Evolutionary conservation across 768 basidiomycete genomes (phyloP), one percentile per base, ranked within the genome.

Genomic region (Hygrophoropsis aurantiaca): DNA sequence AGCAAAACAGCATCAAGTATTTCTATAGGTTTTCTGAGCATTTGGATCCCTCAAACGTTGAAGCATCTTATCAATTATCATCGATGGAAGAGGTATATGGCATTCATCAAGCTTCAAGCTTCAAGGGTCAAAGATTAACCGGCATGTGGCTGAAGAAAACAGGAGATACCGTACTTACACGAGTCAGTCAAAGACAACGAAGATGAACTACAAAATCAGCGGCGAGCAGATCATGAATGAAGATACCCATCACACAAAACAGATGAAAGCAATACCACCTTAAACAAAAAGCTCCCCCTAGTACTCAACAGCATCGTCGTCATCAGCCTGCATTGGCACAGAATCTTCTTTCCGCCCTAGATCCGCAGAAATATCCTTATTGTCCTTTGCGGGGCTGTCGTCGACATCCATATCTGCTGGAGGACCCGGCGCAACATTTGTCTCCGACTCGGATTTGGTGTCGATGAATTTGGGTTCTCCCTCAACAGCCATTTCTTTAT

Each of bases 281-380:
- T 34, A 48, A 58, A 60, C 54, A 61, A 51, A 44, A 57, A 47
- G 60, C 56, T 58, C 60, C 56, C 53, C 55, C 58, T 75, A 88
- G 69, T 89, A 90, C 69, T 90, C 87, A 37, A 90, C 85, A 10
- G 85, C 87, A 60, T 89, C 87, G 52, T 89, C 87, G 53, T 86
- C 87, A 48, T 88, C 85, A 40, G 80, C 82, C 53, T 77, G 80
- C 68, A 79, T 75, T 7, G 74, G 61, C 30, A 73, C 64, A 23
- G 74, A 55, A 46, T 81, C 79, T 41, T 81, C 80, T 57, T 81
- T 80, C 58, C 74, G 74, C 50, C 78, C 76, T 37, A 61, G 55
- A 52, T 73, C 74, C 39, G 59, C 50, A 49, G 56, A 48, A 27
- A 59, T 58, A 45, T 76, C 71, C 55, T 72, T 72, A 48, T 58